A percentile compares a stretch with the other conserved stretches of the same genome.
Evolutionary conservation across 2,329 filamentous ascomycete species (phyloP).

Genomic region (Microdochium paspali): DNA sequence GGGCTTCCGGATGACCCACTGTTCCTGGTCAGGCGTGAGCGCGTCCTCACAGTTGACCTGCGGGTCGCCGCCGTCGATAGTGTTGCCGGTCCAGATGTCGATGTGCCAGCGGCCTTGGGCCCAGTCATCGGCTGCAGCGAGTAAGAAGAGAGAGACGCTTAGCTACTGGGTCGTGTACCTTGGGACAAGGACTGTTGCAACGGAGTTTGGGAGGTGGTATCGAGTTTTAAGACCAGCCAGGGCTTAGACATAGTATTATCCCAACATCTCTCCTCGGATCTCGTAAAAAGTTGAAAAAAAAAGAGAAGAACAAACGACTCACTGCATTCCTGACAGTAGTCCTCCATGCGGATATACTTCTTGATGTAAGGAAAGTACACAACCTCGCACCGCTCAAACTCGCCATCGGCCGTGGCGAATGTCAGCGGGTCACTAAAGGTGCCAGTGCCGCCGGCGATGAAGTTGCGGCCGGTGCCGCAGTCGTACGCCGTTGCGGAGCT

Average conservation of each 20-base stretch:
- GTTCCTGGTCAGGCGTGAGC: slow-evolving; percentile 17
- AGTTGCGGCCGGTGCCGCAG: slow-evolving; percentile 20
- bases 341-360: slow-evolving; percentile 29
- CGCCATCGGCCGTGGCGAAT: slow-evolving; percentile 28
- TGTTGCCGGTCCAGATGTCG: slow-evolving; percentile 28
- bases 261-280: no score
- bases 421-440: slow-evolving; percentile 31
- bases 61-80: slow-evolving; percentile 16
- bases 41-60: slow-evolving; percentile 25
- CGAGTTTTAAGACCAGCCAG: no score
- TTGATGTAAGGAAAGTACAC: slow-evolving; percentile 31
- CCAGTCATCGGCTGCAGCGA: slow-evolving; percentile 12
- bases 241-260: no score
- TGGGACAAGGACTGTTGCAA: neutral
- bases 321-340: slow-evolving; percentile 13
- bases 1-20: slow-evolving; percentile 20
- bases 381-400: slow-evolving; percentile 30
- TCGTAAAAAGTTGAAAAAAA: no score
- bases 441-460: slow-evolving; percentile 28
- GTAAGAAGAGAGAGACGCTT: neutral
- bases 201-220: no score
- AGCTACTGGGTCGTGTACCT: slow-evolving; percentile 1
- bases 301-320: slow-evolving; percentile 3
- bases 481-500: slow-evolving; percentile 21
- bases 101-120: slow-evolving; percentile 16